Base-by-base conservation (phyloP, 495 filamentous ascomycete species). In the Aspergillus sclerotioniger region DNA sequence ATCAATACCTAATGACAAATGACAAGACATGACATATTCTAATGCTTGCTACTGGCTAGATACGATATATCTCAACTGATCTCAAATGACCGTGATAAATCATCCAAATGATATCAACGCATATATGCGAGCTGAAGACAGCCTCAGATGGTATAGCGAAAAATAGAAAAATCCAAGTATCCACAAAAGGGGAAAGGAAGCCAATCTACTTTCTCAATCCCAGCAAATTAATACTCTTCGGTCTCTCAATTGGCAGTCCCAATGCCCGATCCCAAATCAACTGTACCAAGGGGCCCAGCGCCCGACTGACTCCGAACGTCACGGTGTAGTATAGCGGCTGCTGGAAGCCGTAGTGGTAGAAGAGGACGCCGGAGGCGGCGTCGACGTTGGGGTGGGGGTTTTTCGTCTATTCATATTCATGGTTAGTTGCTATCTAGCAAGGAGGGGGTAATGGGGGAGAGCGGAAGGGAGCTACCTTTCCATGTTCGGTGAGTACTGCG, bases 311-410 rank as follows among this genome's bases (percentile, higher is more conserved):
- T 64, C 94, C 94, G 61, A 98, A 98, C 7, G 92, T 96, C 19
- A 91, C 94, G 15, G 94, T 98, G 72, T 98, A 98, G 78, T 98
- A 98, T 8, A 97, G 82, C 1, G 93, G 96, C 73, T 98, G 90
- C 73, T 88, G 87, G 84, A 97, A 95, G 49, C 92, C 94, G 67
- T 94, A 98, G 74, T 97, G 92, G 69, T 97, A 84, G 82, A 98
- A 98, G 37, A 98, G 80, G 5, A 96, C 95, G 54, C 94, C 94
- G 2, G 90, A 96, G 54, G 83, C 85, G 16, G 86, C 89, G 73
- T 98, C 94, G 53, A 98, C 94, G 67, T 98, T 98, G 46, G 94
- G 94, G 73, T 90, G 92, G 8, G 92, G 92, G 80, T 98, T 98
- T 83, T 98, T 98, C 62, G 94, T 98, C 88, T 85, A 50, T 16